These are phyloP conservation scores for Gyromitra esculenta DNA, from an alignment of 2,329 filamentous ascomycete genomes.

Conservation along the genomic window DNA sequence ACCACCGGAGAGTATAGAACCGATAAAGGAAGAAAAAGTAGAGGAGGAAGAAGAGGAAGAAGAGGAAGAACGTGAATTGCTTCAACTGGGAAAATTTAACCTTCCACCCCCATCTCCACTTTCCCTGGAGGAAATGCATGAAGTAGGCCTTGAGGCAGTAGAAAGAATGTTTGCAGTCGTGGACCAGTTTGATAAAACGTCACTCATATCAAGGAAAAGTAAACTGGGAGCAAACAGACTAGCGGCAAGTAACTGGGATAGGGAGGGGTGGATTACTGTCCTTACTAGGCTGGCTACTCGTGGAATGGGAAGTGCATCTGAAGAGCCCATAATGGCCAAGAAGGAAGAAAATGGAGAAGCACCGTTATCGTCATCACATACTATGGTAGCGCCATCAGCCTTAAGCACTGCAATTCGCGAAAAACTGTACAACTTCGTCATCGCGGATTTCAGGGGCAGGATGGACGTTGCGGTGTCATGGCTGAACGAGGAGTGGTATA, in stretches of 20 bases:
- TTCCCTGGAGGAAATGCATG: conserved; percentile 75
- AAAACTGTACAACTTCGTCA: conserved; percentile 81
- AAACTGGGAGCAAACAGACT: conserved; percentile 82
- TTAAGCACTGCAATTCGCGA: conserved; percentile 74
- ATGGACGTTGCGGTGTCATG: conserved; percentile 92
- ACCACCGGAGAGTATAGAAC: conserved; percentile 39
- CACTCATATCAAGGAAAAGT: conserved; percentile 66
- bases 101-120: conserved; percentile 80
- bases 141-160: conserved; percentile 78
- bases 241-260: conserved; percentile 82
- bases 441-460: conserved; percentile 89
- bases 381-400: conserved; percentile 45
- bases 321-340: conserved; percentile 17
- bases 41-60: conserved; percentile 47
- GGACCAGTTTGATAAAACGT: conserved; percentile 74
- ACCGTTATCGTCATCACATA: conserved; percentile 6
- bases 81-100: conserved; percentile 67
- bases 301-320: conserved; percentile 68
- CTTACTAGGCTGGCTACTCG: conserved; percentile 86
- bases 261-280: conserved; percentile 90
- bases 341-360: conserved; percentile 26
- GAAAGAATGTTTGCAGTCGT: conserved; percentile 82
- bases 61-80: conserved; percentile 57
- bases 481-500: conserved; percentile 99
- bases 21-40: conserved; percentile 50